A percentile compares a stretch with the other conserved stretches of the same genome.
These are phyloP conservation scores for Anthoceros angustus DNA, from an alignment of 225 moss, liverwort and hornwort species.

Conservation along the genomic window DNA sequence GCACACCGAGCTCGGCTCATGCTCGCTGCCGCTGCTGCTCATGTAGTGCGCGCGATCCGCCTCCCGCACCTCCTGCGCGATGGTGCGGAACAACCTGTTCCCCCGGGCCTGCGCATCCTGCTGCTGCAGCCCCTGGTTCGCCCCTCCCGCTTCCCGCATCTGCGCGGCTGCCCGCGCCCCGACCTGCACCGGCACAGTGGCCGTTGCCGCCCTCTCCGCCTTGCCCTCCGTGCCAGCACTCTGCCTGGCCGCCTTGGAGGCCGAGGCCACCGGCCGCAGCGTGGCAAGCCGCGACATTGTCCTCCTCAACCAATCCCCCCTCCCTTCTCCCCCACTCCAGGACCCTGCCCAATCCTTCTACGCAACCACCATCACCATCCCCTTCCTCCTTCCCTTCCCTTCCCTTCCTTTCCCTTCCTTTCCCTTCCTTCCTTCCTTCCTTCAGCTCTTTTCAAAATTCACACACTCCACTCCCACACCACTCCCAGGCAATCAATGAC, in stretches of 20 bases:
- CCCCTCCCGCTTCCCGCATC: not conserved
- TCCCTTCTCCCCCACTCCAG: no score
- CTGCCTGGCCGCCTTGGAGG: conserved; percentile 25
- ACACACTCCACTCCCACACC: no score
- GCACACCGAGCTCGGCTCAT: conserved; percentile 63
- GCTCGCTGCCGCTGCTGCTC: conserved; percentile 80
- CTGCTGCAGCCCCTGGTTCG: not conserved
- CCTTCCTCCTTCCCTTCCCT: no score
- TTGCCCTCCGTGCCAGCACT: conserved; percentile 12
- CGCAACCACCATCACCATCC: no score
- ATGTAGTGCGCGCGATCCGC: conserved; percentile 23
- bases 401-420: no score
- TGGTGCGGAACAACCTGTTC: conserved; percentile 3
- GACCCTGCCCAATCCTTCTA: no score
- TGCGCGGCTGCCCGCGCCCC: not conserved
- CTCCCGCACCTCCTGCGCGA: not conserved
- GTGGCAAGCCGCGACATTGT: conserved; percentile 55
- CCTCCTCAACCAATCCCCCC: not conserved
- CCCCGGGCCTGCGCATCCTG: conserved; percentile 11
- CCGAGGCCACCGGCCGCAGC: conserved; percentile 45
- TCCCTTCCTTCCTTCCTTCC: no score
- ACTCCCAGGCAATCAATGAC: no score
- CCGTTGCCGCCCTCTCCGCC: conserved; percentile 10
- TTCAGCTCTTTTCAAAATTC: no score
- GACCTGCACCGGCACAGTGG: not conserved